Percentiles rank a stretch among this genome's conserved stretches.
Conservation (phyloP, 176 grass and related monocot species). For the Guadua angustifolia region DNA sequence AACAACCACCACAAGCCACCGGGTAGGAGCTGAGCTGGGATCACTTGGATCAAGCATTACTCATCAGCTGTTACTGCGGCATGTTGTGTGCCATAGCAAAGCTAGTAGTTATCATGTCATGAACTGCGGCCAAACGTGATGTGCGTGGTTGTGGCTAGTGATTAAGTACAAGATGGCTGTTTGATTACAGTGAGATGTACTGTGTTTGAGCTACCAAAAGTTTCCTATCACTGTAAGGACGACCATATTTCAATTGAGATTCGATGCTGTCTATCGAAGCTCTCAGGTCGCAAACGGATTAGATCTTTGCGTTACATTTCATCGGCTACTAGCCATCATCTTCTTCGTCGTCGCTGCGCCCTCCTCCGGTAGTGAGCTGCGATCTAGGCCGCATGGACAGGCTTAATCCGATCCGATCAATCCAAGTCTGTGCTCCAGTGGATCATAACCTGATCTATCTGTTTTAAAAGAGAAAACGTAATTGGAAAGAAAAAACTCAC, state of each 20-base stretch:
- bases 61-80: neutral
- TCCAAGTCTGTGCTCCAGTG: neutral
- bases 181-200: neutral
- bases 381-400: neutral
- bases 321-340: too few species aligned
- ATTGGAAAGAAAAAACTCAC: neutral
- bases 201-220: neutral
- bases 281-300: too few species aligned
- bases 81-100: neutral
- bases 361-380: neutral
- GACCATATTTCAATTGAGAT: conserved; percentile 7
- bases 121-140: neutral
- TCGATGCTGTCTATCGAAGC: neutral
- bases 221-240: neutral
- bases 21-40: conserved; percentile 36
- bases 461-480: neutral
- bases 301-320: too few species aligned
- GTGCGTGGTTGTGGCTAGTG: neutral
- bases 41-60: neutral
- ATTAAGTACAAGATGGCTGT: neutral
- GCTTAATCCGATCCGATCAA: neutral
- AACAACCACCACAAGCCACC: conserved; percentile 76
- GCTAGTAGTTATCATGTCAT: neutral
- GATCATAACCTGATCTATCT: neutral
- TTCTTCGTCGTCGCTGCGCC: too few species aligned